Evolutionary conservation across 805 yeast species (phyloP).

Genomic region (Grigorovia jiainica): DNA sequence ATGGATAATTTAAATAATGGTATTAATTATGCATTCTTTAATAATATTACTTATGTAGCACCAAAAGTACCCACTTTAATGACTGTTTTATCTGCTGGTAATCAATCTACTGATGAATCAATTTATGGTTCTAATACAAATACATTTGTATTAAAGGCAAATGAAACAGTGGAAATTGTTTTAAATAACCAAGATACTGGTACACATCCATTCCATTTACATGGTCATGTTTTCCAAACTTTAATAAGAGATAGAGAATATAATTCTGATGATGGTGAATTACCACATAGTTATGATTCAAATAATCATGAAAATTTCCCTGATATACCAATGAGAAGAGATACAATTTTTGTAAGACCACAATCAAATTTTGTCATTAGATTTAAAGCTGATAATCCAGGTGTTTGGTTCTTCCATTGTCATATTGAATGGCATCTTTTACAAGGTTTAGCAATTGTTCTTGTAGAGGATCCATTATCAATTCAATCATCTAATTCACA

Average conservation of each 20-base stretch:
- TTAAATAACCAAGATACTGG: conserved; percentile 85
- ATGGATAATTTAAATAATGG: conserved; percentile 87
- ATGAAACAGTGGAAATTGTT: conserved; percentile 63
- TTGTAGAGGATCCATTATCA: conserved; percentile 75
- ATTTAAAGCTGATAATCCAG: conserved; percentile 90
- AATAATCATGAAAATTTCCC: conserved; percentile 45
- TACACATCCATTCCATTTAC: conserved; percentile 94
- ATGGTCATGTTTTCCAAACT: conserved; percentile 80
- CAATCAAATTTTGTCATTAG: conserved; percentile 80
- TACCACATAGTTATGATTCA: conserved; percentile 50
- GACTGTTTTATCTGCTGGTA: conserved; percentile 69
- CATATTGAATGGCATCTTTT: conserved; percentile 97
- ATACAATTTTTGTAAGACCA: conserved; percentile 67
- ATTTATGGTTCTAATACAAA: conserved; percentile 77
- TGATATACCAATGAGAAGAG: conserved; percentile 75
- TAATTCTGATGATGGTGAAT: conserved; percentile 40
- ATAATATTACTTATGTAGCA: conserved; percentile 63
- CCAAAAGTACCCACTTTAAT: conserved; percentile 83
- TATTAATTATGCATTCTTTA: conserved; percentile 92
- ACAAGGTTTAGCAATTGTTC: conserved; percentile 78
- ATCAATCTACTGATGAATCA: conserved; percentile 39
- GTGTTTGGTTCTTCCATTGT: conserved; percentile 98
- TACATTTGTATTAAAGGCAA: conserved; percentile 51
- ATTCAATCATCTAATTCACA: conserved; percentile 48
- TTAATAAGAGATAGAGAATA: conserved; percentile 60